These are phyloP conservation scores for Saccharomycopsis olivae DNA, from an alignment of 805 yeast genomes.

Conservation along the genomic window DNA sequence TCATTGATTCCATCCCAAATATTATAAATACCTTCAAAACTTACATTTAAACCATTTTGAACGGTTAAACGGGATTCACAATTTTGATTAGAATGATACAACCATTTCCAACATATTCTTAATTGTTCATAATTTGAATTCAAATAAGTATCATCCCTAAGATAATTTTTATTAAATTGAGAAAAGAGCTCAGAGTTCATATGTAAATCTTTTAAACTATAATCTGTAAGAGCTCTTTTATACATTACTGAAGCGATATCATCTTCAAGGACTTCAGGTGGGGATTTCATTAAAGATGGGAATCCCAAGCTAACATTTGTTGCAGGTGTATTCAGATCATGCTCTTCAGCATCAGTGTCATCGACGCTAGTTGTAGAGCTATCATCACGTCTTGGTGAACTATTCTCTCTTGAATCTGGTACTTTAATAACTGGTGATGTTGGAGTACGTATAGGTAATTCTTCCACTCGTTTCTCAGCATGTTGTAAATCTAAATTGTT, in stretches of 20 bases:
- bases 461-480: too few relatives aligned
- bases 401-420: too few relatives aligned
- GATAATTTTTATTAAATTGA: slow-evolving; percentile 43
- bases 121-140: slow-evolving; percentile 45
- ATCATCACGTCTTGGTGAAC: too few relatives aligned
- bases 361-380: too few relatives aligned
- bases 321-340: too few relatives aligned
- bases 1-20: slow-evolving; percentile 73
- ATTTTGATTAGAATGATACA: slow-evolving; percentile 51
- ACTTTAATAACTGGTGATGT: too few relatives aligned
- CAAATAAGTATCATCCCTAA: slow-evolving; percentile 40
- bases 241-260: slow-evolving; percentile 71
- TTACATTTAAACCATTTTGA: slow-evolving; percentile 63
- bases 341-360: too few relatives aligned
- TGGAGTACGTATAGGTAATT: too few relatives aligned
- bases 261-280: too few relatives aligned
- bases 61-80: slow-evolving; percentile 50
- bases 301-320: too few relatives aligned
- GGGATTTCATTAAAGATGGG: too few relatives aligned
- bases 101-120: slow-evolving; percentile 87
- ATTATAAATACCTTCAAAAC: slow-evolving; percentile 81
- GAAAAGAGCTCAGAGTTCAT: slow-evolving; percentile 14
- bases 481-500: too few relatives aligned
- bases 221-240: slow-evolving; percentile 61
- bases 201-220: slow-evolving; percentile 48